Percentiles rank a stretch among this genome's conserved stretches.
Evolutionary conservation across 2,329 filamentous ascomycete species (phyloP).

Genomic region (Atkinsonella texensis): DNA sequence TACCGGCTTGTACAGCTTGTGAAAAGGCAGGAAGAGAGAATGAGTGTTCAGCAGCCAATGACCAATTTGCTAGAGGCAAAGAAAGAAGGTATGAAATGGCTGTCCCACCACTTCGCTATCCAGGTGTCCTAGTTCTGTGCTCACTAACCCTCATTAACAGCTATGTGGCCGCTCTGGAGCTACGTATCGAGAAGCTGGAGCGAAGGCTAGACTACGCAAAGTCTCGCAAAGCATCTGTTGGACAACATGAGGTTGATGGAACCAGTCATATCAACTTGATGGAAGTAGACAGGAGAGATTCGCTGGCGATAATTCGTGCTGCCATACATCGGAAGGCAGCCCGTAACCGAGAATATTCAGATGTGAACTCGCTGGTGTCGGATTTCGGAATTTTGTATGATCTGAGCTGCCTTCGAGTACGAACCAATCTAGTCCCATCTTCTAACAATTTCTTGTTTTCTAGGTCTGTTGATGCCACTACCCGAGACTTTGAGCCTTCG

Average conservation of each 20-base stretch:
- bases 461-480: slow-evolving; percentile 88
- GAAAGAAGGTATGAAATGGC: slow-evolving; percentile 60
- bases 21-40: slow-evolving; percentile 78
- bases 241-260: slow-evolving; percentile 48
- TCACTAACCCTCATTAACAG: slow-evolving; percentile 22
- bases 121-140: not conserved
- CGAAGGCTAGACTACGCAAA: slow-evolving; percentile 59
- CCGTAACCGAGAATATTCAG: slow-evolving; percentile 60
- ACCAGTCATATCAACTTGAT: slow-evolving; percentile 10
- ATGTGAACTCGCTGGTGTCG: slow-evolving; percentile 84
- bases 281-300: slow-evolving; percentile 49
- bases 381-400: slow-evolving; percentile 82
- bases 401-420: not conserved
- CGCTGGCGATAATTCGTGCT: slow-evolving; percentile 47
- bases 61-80: slow-evolving; percentile 91
- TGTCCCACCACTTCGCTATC: not conserved
- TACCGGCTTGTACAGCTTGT: slow-evolving; percentile 90
- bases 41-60: slow-evolving; percentile 88
- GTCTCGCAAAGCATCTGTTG: slow-evolving; percentile 58
- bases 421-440: not conserved
- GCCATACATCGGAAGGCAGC: slow-evolving; percentile 54
- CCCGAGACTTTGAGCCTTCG: slow-evolving; percentile 83
- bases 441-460: not conserved
- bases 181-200: slow-evolving; percentile 79
- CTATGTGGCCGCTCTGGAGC: slow-evolving; percentile 92